Percentiles rank a stretch among this genome's conserved stretches.
Conservation (phyloP, 108 stramenopile species). For the Cylindrotheca closterium region DNA sequence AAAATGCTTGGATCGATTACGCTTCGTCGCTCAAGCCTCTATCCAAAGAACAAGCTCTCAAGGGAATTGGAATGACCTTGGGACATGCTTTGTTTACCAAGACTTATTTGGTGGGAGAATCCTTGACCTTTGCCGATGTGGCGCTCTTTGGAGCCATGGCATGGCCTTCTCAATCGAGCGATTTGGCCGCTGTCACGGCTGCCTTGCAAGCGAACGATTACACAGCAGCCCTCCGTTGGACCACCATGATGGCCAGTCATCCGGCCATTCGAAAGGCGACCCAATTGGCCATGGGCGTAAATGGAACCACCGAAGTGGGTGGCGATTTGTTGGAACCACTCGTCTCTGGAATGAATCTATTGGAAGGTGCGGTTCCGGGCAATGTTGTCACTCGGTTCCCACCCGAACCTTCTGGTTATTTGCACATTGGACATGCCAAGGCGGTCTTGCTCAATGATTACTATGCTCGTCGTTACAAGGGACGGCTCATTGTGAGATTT, state of each 20-base stretch:
- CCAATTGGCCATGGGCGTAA: slow-evolving; percentile 73
- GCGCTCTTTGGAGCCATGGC: slow-evolving; percentile 76
- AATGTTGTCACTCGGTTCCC: slow-evolving; percentile 94
- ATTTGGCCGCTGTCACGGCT: slow-evolving; percentile 26
- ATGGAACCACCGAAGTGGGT: slow-evolving; percentile 44
- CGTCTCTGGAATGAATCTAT: slow-evolving; percentile 68
- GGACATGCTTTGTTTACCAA: slow-evolving; percentile 58
- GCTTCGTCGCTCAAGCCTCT: slow-evolving; percentile 58
- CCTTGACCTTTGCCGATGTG: slow-evolving; percentile 88
- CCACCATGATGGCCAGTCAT: slow-evolving; percentile 61
- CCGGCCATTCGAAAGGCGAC: slow-evolving; percentile 76
- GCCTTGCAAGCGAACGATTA: slow-evolving; percentile 24
- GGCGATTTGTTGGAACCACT: slow-evolving; percentile 46
- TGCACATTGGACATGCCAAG: slow-evolving; percentile 99
- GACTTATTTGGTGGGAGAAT: slow-evolving; percentile 75
- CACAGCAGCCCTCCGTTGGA: slow-evolving; percentile 64
- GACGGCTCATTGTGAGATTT: slow-evolving; percentile 90
- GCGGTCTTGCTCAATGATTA: slow-evolving; percentile 97
- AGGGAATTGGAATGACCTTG: slow-evolving; percentile 65
- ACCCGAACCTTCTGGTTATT: slow-evolving; percentile 98
- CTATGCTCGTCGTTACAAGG: slow-evolving; percentile 95
- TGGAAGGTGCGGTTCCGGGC: slow-evolving; percentile 91
- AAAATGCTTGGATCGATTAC: slow-evolving; percentile 95
- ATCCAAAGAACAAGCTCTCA: slow-evolving; percentile 39
- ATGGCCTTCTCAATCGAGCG: slow-evolving; percentile 58